phyloP scores from a whole-genome alignment of 2,329 filamentous ascomycete genomes.

The Colletotrichum camelliae region DNA sequence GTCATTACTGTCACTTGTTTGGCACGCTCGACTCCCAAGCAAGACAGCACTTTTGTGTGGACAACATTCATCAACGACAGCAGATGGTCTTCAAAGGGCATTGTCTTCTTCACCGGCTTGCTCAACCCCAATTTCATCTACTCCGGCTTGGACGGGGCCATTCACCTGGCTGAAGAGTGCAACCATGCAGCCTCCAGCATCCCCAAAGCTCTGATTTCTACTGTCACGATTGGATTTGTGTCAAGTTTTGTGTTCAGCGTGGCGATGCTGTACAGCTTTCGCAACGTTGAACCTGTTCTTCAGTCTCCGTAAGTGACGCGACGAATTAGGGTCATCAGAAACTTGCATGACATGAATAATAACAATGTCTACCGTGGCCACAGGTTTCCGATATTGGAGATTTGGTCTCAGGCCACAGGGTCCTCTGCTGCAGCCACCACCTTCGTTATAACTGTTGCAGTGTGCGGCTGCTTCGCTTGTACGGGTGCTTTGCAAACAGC shows the following conservation, averaged over 20 bases:
- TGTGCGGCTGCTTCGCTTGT: constrained; percentile 15
- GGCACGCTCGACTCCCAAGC: constrained; percentile 15
- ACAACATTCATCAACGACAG: constrained; percentile 32
- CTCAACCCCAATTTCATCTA: constrained; percentile 42
- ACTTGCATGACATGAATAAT: fast-evolving
- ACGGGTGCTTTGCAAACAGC: constrained; percentile 4
- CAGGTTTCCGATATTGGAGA: constrained; percentile 3
- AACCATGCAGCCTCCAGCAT: constrained; percentile 32
- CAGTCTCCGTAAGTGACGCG: not conserved
- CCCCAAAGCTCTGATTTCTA: constrained; percentile 36
- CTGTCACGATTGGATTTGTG: constrained; percentile 36
- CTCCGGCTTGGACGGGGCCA: constrained; percentile 38
- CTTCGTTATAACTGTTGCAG: not conserved
- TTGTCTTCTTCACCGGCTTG: constrained; percentile 44
- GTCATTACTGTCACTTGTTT: constrained; percentile 35
- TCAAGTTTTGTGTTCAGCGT: constrained; percentile 35
- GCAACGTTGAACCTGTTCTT: constrained; percentile 22
- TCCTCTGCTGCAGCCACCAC: not conserved
- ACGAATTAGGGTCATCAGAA: fast-evolving
- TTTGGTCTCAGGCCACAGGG: constrained; percentile 6
- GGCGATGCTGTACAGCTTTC: constrained; percentile 30
- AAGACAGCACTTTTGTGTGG: constrained; percentile 30
- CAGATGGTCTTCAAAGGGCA: constrained; percentile 30
- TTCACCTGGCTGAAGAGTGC: constrained; percentile 44
- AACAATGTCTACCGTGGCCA: fast-evolving